Percentiles rank a stretch among this genome's conserved stretches.
Evolutionary conservation across 768 basidiomycete genomes (phyloP).

Genomic region (Paxillus rubicundulus): DNA sequence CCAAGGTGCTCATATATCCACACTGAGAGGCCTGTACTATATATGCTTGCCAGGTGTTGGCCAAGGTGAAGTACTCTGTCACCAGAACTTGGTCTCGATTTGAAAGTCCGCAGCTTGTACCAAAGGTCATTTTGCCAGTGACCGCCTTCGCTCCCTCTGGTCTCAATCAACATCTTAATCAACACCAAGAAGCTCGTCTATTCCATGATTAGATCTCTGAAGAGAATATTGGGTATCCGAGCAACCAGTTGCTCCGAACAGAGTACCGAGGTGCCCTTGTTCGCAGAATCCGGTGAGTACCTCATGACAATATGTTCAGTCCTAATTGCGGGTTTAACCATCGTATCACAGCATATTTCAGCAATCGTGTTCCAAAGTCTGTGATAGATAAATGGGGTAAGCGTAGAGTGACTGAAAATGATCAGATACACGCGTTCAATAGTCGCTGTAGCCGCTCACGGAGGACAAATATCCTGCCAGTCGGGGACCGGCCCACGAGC

Average conservation of each 20-base stretch:
- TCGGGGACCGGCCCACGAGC: conserved; percentile 10
- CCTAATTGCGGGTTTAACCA: background rate
- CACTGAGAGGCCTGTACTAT: no score
- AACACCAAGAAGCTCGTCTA: background rate
- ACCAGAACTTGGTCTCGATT: no score
- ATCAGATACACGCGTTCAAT: background rate
- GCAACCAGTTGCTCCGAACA: background rate
- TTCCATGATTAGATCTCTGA: conserved; percentile 16
- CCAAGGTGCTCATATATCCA: no score
- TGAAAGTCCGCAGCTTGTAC: no score
- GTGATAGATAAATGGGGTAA: conserved; percentile 25
- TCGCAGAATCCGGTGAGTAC: conserved; percentile 25
- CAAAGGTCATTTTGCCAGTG: no score
- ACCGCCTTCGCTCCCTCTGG: no score
- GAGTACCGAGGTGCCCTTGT: conserved; percentile 4
- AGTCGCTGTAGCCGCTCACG: conserved; percentile 18
- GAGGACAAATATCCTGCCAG: conserved; percentile 19
- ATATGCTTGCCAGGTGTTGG: no score
- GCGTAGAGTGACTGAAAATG: background rate
- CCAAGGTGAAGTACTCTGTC: no score
- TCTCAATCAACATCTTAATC: no score
- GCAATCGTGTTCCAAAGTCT: conserved; percentile 20
- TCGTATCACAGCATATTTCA: conserved; percentile 27
- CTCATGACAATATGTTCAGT: background rate
- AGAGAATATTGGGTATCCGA: conserved; percentile 2